phyloP scores from a whole-genome alignment of 2,329 filamentous ascomycete genomes.

The Xylariaceae sp. region DNA sequence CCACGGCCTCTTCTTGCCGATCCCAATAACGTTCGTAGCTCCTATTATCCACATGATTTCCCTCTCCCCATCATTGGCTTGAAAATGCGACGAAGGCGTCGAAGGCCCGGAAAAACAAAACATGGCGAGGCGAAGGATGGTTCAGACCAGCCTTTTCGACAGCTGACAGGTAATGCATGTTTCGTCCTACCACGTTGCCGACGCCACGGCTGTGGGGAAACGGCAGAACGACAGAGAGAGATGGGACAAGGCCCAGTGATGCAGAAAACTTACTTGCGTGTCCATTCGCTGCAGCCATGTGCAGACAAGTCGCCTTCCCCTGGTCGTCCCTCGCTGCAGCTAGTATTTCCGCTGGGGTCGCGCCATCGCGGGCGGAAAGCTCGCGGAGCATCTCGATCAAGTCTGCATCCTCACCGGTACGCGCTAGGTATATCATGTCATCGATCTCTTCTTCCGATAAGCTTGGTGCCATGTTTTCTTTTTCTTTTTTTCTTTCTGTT shows the following conservation, averaged over 20 bases:
- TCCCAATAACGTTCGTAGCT: neutral
- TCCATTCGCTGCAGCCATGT: constrained; percentile 93
- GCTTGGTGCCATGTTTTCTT: constrained; percentile 52
- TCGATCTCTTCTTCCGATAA: constrained; percentile 83
- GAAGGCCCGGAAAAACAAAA: neutral
- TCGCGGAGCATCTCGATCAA: constrained; percentile 64
- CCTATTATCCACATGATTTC: neutral
- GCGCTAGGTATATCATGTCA: constrained; percentile 87
- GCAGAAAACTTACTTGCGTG: constrained; percentile 67
- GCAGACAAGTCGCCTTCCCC: constrained; percentile 79
- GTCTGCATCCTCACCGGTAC: constrained; percentile 75
- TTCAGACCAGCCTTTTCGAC: neutral
- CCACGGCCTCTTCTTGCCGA: neutral
- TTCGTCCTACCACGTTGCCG: neutral
- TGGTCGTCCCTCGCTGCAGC: constrained; percentile 74
- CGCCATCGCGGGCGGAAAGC: constrained; percentile 66
- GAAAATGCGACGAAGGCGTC: neutral
- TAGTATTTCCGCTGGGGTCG: constrained; percentile 68
- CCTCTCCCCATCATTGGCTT: neutral
- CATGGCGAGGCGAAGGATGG: neutral
- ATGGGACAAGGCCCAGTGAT: neutral
- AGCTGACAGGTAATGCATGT: constrained; percentile 5
- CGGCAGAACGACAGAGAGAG: neutral
- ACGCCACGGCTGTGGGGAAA: neutral
- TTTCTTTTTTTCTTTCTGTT: neutral